Base-by-base conservation (phyloP, 2,329 filamentous ascomycete genomes). In the Colletotrichum viniferum region DNA sequence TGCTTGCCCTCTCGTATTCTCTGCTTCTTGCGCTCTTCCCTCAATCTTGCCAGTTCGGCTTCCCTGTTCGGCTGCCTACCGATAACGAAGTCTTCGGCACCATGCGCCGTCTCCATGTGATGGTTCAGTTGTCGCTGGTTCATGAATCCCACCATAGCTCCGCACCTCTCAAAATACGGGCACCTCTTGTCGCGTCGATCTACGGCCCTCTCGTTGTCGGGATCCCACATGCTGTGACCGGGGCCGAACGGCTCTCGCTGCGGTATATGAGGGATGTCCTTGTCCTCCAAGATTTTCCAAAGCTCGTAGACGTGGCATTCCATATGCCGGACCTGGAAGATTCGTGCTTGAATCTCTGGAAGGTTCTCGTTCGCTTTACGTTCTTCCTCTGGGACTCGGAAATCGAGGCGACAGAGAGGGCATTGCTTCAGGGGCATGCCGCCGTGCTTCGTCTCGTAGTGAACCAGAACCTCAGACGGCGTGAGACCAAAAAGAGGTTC, bases 111-210 rank as follows among this genome's bases (percentile, higher is more conserved):
- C 66, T 73, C 67, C 62, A 77, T 58, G 55, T 78, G 77, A 18
- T 38, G 21, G 48, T 69, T 74, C 75, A 76, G 76, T 24, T 78
- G 77, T 36, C 28, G 60, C 56, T 74, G 64, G 36, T 69, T 77
- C 77, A 78, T 78, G 58, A 76, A 76, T 34, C 75, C 76, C 4
- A 78, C 76, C 71, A 78, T 77, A 30, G 77, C 72, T 7, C 77
- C 77, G 55, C 77, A 78, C 30, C 70, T 69, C 8, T 76, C 69
- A 61, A 78, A 78, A 32, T 69, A 56, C 21, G 77, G 77, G 66
- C 77, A 78, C 7, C 75, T 69, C 69, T 77, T 77, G 61, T 77
- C 74, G 58, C 76, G 76, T 21, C 76, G 65, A 16, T 77, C 76
- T 36, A 77, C 21, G 21, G 60, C 62, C 8, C 14, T 71, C 48